Evolutionary conservation across 1,139 yeast species (phyloP), one percentile per base, ranked within the genome.

Genomic region (Scheffersomyces cryptocercus): DNA sequence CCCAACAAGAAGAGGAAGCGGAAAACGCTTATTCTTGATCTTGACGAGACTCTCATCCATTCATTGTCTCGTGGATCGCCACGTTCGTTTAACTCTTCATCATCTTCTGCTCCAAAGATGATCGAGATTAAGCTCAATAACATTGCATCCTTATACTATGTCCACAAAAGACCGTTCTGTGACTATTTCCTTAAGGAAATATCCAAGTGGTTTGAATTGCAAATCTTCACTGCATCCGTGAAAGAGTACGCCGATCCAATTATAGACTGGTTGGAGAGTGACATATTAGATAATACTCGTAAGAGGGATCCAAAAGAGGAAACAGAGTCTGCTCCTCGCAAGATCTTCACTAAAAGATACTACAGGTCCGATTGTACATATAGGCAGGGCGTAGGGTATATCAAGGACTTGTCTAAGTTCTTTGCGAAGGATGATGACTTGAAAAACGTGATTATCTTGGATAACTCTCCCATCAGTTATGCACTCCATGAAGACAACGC

Each of bases 231-330:
- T 0, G 99, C 99, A 2, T 85, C 96, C 40, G 95, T 93, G 46
- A 84, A 84, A 64, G 97, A 90, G 61, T 93, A 93, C 57, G 99
- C 99, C 0, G 99, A 93, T 59, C 99, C 99, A 0, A 95, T 93
- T 48, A 89, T 93, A 41, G 95, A 91, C 64, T 88, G 95, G 85
- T 69, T 93, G 15, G 79, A 74, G 53, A 62, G 61, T 42, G 78
- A 73, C 39, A 61, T 70, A n/a, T 48, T 62, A 14, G 59, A 49
- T 35, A 45, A 47, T 42, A 14, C 24, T 7, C 20, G 24, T 5
- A 31, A 31, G 24, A 31, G 20, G 11, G 15, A 15, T n/a, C 11
- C 15, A 8, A 15, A 31, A 5, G 35, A 14, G 35, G 11, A 15
- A 31, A n/a, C 15, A 10, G 10, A 15, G 28, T 49, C 35, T 45